Percentiles rank a stretch among this genome's conserved stretches.
phyloP scores from a whole-genome alignment of 164 flowering plant species.

The Cinnamomum micranthum region DNA sequence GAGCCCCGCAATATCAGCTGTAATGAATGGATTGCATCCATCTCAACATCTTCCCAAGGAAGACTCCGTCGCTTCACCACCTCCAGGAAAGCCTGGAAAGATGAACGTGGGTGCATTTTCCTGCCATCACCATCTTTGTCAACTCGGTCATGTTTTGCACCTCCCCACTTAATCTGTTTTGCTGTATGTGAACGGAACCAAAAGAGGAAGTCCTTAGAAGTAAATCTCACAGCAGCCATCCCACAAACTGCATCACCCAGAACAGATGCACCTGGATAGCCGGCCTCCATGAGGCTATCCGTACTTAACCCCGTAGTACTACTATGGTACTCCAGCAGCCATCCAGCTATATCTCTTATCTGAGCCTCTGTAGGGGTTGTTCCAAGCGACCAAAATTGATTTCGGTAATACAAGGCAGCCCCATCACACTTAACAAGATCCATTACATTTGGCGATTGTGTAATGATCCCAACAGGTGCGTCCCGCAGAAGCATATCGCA shows the following conservation, averaged over 20 bases:
- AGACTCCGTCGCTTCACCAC: slow-evolving; percentile 65
- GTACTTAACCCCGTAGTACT: slow-evolving; percentile 63
- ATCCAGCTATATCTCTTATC: slow-evolving; percentile 46
- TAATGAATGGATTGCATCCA: slow-evolving; percentile 88
- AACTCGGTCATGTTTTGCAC: slow-evolving; percentile 69
- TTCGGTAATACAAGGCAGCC: slow-evolving; percentile 56
- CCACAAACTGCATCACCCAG: slow-evolving; percentile 77
- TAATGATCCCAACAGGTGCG: slow-evolving; percentile 60
- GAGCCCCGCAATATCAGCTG: slow-evolving; percentile 73
- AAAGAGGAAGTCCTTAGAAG: slow-evolving; percentile 57
- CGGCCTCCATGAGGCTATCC: slow-evolving; percentile 72
- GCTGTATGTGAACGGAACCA: slow-evolving; percentile 83
- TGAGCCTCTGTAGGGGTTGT: slow-evolving; percentile 64
- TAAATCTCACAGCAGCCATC: slow-evolving; percentile 61
- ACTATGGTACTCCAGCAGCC: slow-evolving; percentile 55
- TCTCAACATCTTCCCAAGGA: slow-evolving; percentile 87
- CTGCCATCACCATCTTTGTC: slow-evolving; percentile 68
- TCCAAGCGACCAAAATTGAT: slow-evolving; percentile 60
- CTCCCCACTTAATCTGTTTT: slow-evolving; percentile 82
- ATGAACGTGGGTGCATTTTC: slow-evolving; percentile 84
- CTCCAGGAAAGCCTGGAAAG: slow-evolving; percentile 83
- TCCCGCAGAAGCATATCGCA: slow-evolving; percentile 82
- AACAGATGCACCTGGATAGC: slow-evolving; percentile 55
- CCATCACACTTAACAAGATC: slow-evolving; percentile 80
- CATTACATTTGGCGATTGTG: slow-evolving; percentile 73